Evolutionary conservation across 2,329 filamentous ascomycete species (phyloP).

Genomic region (Ophiostoma angusticollis): DNA sequence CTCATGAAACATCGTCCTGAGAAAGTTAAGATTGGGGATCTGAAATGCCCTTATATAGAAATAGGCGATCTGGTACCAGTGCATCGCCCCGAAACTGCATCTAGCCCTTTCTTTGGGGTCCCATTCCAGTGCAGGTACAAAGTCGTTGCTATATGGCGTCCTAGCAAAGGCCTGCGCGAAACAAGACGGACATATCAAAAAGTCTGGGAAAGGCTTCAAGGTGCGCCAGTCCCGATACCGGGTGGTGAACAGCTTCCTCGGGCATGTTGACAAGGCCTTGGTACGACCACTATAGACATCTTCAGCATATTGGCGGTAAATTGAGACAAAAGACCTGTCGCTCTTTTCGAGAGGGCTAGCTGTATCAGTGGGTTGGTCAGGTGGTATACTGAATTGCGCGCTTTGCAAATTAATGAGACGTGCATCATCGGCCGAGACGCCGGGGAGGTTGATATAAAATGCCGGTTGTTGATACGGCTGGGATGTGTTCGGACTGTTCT

Average conservation of each 20-base stretch:
- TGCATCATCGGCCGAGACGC: not conserved
- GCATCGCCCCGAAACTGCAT: slow-evolving; percentile 66
- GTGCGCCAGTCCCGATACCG: slow-evolving; percentile 57
- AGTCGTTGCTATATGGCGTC: slow-evolving; percentile 54
- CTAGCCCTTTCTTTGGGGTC: slow-evolving; percentile 44
- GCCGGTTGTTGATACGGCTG: slow-evolving; percentile 4
- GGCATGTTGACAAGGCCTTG: slow-evolving; percentile 52
- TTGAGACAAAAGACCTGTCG: slow-evolving; percentile 22
- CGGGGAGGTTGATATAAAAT: slow-evolving; percentile 7
- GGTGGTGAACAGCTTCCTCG: slow-evolving; percentile 46
- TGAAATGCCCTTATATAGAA: slow-evolving; percentile 62
- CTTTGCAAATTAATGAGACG: not conserved
- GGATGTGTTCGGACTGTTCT: not conserved
- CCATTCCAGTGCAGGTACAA: slow-evolving; percentile 48
- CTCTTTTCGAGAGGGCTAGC: slow-evolving; percentile 17
- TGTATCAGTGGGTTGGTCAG: slow-evolving; percentile 17
- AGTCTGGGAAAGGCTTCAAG: slow-evolving; percentile 54
- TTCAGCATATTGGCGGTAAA: slow-evolving; percentile 42
- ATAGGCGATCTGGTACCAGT: slow-evolving; percentile 80
- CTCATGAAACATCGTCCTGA: slow-evolving; percentile 51
- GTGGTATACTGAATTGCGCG: no score
- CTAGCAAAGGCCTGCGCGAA: slow-evolving; percentile 56
- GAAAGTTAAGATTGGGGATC: slow-evolving; percentile 50
- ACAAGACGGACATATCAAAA: slow-evolving; percentile 76
- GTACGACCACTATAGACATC: slow-evolving; percentile 31